A percentile compares a stretch with the other conserved stretches of the same genome.
These are phyloP conservation scores for Gossypium mustelinum DNA, from an alignment of 345 rosid species.

Conservation along the genomic window DNA sequence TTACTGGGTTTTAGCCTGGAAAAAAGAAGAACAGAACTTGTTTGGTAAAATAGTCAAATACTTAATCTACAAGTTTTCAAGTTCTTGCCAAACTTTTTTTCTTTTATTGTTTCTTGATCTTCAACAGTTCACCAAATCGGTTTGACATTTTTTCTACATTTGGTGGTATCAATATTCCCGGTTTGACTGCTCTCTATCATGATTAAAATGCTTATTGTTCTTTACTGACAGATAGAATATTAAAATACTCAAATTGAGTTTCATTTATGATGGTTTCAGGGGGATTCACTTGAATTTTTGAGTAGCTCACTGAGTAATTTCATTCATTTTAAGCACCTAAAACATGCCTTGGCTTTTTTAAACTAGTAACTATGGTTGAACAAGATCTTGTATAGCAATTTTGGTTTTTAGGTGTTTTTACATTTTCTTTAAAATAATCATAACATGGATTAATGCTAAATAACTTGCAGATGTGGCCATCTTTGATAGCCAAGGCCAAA, in stretches of 20 bases:
- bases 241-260: no score
- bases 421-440: not conserved
- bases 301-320: not conserved
- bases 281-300: not conserved
- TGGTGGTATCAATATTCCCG: not conserved
- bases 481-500: slow-evolving; percentile 45
- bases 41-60: not conserved
- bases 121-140: not conserved
- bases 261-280: no score
- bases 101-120: not conserved
- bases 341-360: not conserved
- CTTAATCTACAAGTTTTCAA: not conserved
- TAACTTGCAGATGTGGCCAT: slow-evolving; percentile 56
- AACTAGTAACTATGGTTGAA: no score
- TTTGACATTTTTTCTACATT: not conserved
- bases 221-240: no score
- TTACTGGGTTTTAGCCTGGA: no score
- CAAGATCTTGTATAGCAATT: no score
- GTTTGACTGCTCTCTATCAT: not conserved
- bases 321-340: not conserved
- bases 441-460: not conserved
- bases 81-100: not conserved
- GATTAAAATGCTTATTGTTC: not conserved
- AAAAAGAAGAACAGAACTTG: not conserved
- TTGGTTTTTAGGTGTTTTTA: not conserved